phyloP scores from a whole-genome alignment of 2,329 filamentous ascomycete species.

The Xylariaceae sp. region DNA sequence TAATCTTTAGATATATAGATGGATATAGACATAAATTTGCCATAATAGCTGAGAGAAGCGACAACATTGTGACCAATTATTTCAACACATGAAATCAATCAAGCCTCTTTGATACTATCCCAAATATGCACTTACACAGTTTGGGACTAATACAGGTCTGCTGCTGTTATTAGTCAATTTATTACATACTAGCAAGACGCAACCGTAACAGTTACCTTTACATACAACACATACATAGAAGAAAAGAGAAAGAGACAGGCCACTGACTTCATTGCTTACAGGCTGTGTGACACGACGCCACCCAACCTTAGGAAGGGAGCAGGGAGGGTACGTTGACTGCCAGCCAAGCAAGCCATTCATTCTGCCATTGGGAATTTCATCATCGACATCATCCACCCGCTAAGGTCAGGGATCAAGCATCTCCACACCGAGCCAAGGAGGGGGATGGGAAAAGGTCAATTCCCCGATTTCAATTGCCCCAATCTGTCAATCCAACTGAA shows the following conservation, averaged over 20 bases:
- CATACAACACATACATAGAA: not conserved
- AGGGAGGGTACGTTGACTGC: not conserved
- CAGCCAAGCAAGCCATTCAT: conserved; percentile 17
- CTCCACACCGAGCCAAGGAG: conserved; percentile 26
- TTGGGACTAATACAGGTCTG: too few species aligned
- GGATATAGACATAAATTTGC: too few species aligned
- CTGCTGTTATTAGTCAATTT: too few species aligned
- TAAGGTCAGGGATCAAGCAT: conserved; percentile 25
- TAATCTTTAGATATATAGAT: too few species aligned
- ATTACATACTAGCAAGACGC: not conserved
- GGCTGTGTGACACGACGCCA: not conserved
- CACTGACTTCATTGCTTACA: not conserved
- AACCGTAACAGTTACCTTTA: not conserved
- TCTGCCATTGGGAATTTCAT: conserved; percentile 25
- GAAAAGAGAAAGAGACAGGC: not conserved
- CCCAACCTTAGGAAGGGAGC: not conserved
- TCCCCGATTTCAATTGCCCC: conserved; percentile 37
- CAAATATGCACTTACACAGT: too few species aligned
- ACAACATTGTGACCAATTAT: too few species aligned
- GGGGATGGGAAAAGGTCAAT: conserved; percentile 34
- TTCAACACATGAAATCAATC: too few species aligned
- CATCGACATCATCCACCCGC: conserved; percentile 32
- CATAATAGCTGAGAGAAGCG: too few species aligned
- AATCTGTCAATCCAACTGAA: conserved; percentile 29
- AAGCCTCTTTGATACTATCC: too few species aligned